phyloP scores from a whole-genome alignment of 1,284 basidiomycete species.

The Ceratobasidium papillatum region DNA sequence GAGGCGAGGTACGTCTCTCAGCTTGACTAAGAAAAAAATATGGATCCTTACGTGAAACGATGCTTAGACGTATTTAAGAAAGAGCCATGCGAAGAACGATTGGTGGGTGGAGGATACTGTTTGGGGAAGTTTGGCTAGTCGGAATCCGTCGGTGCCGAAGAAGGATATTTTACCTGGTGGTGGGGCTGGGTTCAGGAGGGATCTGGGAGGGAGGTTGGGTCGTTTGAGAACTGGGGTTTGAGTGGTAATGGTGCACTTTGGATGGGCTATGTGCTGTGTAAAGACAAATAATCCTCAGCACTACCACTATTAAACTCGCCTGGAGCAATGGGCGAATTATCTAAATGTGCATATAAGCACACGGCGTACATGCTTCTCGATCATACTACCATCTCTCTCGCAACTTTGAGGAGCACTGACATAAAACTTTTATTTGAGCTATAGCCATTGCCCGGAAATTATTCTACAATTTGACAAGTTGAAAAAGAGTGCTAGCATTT shows the following conservation, averaged over 20 bases:
- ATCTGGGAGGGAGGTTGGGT: background rate
- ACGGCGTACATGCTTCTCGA: too few species aligned
- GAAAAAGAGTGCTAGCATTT: too few species aligned
- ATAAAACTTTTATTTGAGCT: too few species aligned
- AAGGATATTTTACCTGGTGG: slow-evolving; percentile 26
- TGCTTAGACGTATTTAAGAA: slow-evolving; percentile 53
- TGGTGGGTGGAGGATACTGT: slow-evolving; percentile 54
- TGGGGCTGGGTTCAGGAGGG: slow-evolving; percentile 23
- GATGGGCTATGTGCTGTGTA: background rate
- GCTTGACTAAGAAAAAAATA: background rate
- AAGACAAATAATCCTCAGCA: too few species aligned
- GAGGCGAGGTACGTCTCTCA: slow-evolving; percentile 12
- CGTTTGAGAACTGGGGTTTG: background rate
- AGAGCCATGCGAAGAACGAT: slow-evolving; percentile 54
- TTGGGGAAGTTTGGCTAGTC: slow-evolving; percentile 53
- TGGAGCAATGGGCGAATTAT: too few species aligned
- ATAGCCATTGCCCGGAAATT: too few species aligned
- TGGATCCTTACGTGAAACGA: slow-evolving; percentile 47
- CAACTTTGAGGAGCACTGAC: too few species aligned
- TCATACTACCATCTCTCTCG: too few species aligned
- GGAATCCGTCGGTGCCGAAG: slow-evolving; percentile 49
- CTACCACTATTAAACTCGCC: too few species aligned
- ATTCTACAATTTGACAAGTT: too few species aligned
- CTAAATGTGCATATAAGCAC: too few species aligned
- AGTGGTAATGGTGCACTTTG: background rate